Evolutionary conservation across 2,329 filamentous ascomycete species (phyloP).

Genomic region (Pseudopithomyces chartarum): DNA sequence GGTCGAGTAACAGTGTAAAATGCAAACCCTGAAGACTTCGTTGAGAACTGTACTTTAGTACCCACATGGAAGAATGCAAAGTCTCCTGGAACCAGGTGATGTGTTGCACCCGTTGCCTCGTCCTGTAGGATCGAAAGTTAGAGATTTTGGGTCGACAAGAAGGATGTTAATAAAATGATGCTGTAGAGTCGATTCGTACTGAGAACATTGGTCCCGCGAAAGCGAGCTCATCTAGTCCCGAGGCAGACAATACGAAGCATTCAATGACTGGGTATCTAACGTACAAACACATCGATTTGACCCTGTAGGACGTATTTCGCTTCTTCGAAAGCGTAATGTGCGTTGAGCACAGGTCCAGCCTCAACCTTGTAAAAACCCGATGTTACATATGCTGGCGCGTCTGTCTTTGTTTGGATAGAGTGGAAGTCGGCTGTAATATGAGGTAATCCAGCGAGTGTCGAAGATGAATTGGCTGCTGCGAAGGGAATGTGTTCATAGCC

Average conservation of each 20-base stretch:
- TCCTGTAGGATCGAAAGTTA: conserved; percentile 9
- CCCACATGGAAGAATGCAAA: conserved; percentile 34
- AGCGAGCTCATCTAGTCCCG: not conserved
- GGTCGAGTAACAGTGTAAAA: conserved; percentile 32
- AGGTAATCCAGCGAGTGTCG: not conserved
- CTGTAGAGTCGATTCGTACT: not conserved
- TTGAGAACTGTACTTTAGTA: conserved; percentile 28
- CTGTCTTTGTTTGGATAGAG: conserved; percentile 24
- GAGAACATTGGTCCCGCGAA: not conserved
- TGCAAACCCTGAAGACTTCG: conserved; percentile 25
- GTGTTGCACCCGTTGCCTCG: conserved; percentile 29
- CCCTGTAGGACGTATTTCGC: conserved; percentile 31
- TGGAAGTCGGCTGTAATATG: conserved; percentile 26
- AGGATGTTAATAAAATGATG: too few species aligned
- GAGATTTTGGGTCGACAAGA: not conserved
- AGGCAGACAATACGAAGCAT: not conserved
- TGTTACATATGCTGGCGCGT: conserved; percentile 27
- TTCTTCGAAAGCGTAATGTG: conserved; percentile 30
- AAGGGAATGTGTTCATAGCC: not conserved
- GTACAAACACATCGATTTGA: conserved; percentile 27
- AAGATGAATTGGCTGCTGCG: not conserved
- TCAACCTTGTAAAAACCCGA: conserved; percentile 34
- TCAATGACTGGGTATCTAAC: not conserved
- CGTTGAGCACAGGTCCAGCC: conserved; percentile 23
- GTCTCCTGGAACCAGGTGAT: conserved; percentile 30